A percentile compares a stretch with the other conserved stretches of the same genome.
phyloP scores from a whole-genome alignment of 2,329 filamentous ascomycete species.

The Madurella mycetomatis region DNA sequence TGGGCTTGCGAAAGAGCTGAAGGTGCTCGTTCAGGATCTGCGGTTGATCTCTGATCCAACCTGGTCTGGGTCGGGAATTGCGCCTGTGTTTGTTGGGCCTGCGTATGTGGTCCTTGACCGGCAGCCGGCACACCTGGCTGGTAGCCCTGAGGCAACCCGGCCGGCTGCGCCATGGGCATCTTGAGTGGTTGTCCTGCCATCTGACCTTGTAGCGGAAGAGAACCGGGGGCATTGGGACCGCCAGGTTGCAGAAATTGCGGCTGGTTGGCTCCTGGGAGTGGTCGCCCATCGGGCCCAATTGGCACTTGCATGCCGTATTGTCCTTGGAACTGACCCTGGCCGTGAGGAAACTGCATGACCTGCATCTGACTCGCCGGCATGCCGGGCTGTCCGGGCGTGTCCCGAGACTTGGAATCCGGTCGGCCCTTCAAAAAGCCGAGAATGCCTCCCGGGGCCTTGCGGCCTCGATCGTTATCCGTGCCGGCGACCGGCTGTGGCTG shows the following conservation, averaged over 20 bases:
- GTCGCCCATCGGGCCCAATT: constrained; percentile 23
- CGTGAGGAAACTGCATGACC: constrained; percentile 6
- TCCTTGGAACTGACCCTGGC: constrained; percentile 13
- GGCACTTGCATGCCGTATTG: constrained; percentile 18
- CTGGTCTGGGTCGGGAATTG: constrained; percentile 2
- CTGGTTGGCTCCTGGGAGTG: constrained; percentile 9
- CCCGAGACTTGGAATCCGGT: constrained; percentile 17
- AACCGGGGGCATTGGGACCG: not conserved
- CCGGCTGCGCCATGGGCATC: constrained; percentile 3
- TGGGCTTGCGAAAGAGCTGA: constrained; percentile 3
- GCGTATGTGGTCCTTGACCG: constrained; percentile 5
- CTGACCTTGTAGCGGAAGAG: constrained; percentile 4
- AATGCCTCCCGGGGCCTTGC: constrained; percentile 20
- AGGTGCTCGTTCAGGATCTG: constrained; percentile 5
- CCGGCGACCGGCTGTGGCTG: constrained; percentile 7
- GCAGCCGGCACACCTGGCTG: not conserved
- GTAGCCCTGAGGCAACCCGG: constrained; percentile 1
- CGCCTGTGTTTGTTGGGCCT: constrained; percentile 8
- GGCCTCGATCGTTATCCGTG: constrained; percentile 8
- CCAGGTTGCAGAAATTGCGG: constrained; percentile 10
- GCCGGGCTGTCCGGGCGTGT: constrained; percentile 10
- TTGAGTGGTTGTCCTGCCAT: constrained; percentile 3
- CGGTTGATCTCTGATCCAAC: not conserved
- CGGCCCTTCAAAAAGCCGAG: constrained; percentile 22
- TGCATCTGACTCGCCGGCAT: constrained; percentile 5